Conservation (phyloP, 257 asterid genomes). For the Primulina tabacum region DNA sequence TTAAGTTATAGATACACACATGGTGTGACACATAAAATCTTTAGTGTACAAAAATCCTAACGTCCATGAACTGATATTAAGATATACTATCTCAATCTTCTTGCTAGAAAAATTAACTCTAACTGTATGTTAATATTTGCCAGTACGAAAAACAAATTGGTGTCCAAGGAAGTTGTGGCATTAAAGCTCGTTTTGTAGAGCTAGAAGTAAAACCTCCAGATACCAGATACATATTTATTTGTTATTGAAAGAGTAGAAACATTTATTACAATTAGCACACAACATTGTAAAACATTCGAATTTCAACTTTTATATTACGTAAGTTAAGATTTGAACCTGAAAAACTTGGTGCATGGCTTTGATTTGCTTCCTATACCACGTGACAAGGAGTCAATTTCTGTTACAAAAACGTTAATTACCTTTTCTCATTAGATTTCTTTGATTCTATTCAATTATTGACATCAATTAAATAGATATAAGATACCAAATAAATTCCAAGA, state of each 20-base stretch:
- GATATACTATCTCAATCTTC: too few relatives aligned
- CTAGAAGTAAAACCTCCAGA: too few relatives aligned
- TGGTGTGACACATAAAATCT: not conserved
- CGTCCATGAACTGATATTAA: not conserved
- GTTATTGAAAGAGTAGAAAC: slow-evolving; percentile 1
- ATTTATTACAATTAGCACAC: slow-evolving; percentile 21
- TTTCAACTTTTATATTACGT: slow-evolving; percentile 35
- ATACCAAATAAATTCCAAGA: slow-evolving; percentile 11
- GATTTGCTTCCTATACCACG: slow-evolving; percentile 99
- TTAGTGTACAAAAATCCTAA: too few relatives aligned
- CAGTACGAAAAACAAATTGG: not conserved
- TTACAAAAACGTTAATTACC: slow-evolving; percentile 75
- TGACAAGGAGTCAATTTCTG: slow-evolving; percentile 87
- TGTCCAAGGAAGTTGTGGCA: not conserved
- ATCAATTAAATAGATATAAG: not conserved
- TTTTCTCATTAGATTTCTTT: slow-evolving; percentile 49
- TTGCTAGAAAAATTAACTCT: not conserved
- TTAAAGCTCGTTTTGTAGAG: not conserved
- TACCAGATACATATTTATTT: not conserved
- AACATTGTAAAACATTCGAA: slow-evolving; percentile 20
- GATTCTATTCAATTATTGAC: slow-evolving; percentile 31
- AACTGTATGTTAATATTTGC: not conserved
- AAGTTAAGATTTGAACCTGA: slow-evolving; percentile 91
- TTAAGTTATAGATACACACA: not conserved
- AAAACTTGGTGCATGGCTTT: slow-evolving; percentile 99